These are phyloP conservation scores for Echium plantagineum DNA, from an alignment of 257 asterid species.

Conservation along the genomic window DNA sequence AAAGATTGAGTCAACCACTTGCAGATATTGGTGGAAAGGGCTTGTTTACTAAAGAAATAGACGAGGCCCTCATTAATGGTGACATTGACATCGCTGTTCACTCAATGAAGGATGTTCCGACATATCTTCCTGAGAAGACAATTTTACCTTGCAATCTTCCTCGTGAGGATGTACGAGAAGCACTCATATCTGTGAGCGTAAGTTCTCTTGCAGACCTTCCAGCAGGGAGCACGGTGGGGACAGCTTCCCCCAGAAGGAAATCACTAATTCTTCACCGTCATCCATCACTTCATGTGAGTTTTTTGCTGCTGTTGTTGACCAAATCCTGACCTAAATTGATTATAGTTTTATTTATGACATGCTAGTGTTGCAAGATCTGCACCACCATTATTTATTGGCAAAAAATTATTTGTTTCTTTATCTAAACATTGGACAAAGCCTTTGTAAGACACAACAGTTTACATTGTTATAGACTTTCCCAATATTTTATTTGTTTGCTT, in stretches of 20 bases:
- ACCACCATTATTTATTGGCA: neutral
- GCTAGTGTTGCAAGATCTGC: neutral
- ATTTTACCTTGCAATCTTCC: slow-evolving; percentile 73
- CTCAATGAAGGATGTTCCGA: slow-evolving; percentile 84
- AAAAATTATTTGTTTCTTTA: too few species aligned
- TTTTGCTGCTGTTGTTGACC: too few species aligned
- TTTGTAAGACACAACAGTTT: too few species aligned
- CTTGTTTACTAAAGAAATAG: slow-evolving; percentile 70
- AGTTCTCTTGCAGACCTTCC: slow-evolving; percentile 66
- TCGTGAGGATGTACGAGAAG: slow-evolving; percentile 76
- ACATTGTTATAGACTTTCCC: neutral
- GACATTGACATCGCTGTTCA: slow-evolving; percentile 80
- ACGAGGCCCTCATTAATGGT: slow-evolving; percentile 60
- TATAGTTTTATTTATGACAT: too few species aligned
- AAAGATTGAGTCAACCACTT: slow-evolving; percentile 62
- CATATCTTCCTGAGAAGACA: slow-evolving; percentile 60
- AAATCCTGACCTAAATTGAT: too few species aligned
- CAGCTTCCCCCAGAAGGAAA: slow-evolving; percentile 76
- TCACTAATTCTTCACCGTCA: slow-evolving; percentile 64
- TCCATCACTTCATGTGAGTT: slow-evolving; percentile 43
- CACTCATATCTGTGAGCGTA: slow-evolving; percentile 54
- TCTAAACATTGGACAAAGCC: too few species aligned
- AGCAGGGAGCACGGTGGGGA: slow-evolving; percentile 60
- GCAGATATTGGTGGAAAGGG: slow-evolving; percentile 92
- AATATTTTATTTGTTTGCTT: neutral